phyloP scores from a whole-genome alignment of 2,329 filamentous ascomycete species.

The Talaromyces piceae region DNA sequence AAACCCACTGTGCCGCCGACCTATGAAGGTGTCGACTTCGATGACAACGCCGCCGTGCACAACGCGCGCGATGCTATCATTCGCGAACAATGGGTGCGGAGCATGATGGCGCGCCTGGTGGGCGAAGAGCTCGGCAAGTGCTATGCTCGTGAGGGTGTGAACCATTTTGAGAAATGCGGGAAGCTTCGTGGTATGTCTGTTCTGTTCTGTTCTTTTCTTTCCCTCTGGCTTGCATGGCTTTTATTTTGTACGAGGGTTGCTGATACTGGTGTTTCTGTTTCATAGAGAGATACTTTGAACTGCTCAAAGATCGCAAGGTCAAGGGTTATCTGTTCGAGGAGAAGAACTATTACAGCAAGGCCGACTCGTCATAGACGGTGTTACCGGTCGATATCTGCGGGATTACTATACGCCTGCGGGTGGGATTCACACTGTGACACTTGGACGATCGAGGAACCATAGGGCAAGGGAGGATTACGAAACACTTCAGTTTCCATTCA shows the following conservation, averaged over 20 bases:
- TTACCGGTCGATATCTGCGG: not conserved
- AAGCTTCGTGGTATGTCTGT: conserved; percentile 52
- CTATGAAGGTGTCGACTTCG: conserved; percentile 61
- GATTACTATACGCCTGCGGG: not conserved
- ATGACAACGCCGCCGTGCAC: conserved; percentile 56
- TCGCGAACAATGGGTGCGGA: conserved; percentile 61
- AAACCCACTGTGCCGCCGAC: conserved; percentile 60
- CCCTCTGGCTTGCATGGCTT: not conserved
- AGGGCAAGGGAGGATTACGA: too few species aligned
- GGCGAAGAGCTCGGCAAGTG: conserved; percentile 62
- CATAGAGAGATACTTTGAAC: conserved; percentile 57
- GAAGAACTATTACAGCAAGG: conserved; percentile 51
- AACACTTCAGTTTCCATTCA: not conserved
- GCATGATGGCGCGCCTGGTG: conserved; percentile 61
- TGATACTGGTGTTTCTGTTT: not conserved
- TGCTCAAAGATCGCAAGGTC: conserved; percentile 55
- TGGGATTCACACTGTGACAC: not conserved
- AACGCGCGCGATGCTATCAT: conserved; percentile 59
- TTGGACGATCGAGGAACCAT: not conserved
- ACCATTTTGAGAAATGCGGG: conserved; percentile 62
- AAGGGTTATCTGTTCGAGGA: conserved; percentile 58
- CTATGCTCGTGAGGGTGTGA: conserved; percentile 58
- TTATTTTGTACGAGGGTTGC: not conserved
- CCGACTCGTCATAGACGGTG: conserved; percentile 21
- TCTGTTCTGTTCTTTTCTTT: not conserved